Evolutionary conservation across 148 eudicot genomes (phyloP), one percentile per base, ranked within the genome.

Genomic region (Agrostemma githago): DNA sequence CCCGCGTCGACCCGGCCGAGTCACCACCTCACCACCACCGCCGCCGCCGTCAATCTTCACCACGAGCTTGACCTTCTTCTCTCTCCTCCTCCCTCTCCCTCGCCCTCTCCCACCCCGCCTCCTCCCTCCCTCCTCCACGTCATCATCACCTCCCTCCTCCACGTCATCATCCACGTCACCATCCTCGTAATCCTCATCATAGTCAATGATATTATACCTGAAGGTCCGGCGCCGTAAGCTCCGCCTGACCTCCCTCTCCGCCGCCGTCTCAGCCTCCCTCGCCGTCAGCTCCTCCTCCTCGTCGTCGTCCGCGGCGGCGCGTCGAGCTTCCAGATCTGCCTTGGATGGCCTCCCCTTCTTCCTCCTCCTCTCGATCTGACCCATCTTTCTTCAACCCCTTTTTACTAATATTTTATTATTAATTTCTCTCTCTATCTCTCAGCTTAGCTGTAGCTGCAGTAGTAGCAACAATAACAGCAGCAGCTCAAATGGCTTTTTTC

Each of bases 301-400:
- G 46, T 17, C 72, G n/a, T 57, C 67, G 68, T 58, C 76, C 37
- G 14, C 82, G 41, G 78, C 70, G 40, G 79, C 70, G 65, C 66
- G 74, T 5, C 88, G 78, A 71, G 82, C 85, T 1, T 82, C 90
- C 41, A 84, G 97, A 91, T 91, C 97, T 78, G 89, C 84, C 78
- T 85, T 89, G 0, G 92, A 83, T 51, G 93, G 97, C 41, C 93
- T 46, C 0, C 97, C 97, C 63, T 88, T 89, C 92, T 86, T 91
- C 89, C 82, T 89, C 88, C 84, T 80, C 90, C 73, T 86, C 85
- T 86, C 87, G 88, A 86, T 88, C 90, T 88, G 89, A 38, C 78
- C 89, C 93, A 89, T 91, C 72, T 74, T 78, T 60, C 70, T 76
- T 69, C 76, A 70, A 63, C 65, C 53, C 77, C 71, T 72, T 21